Conservation (phyloP, 257 asterid species). For the Dorcoceras hygrometricum region DNA sequence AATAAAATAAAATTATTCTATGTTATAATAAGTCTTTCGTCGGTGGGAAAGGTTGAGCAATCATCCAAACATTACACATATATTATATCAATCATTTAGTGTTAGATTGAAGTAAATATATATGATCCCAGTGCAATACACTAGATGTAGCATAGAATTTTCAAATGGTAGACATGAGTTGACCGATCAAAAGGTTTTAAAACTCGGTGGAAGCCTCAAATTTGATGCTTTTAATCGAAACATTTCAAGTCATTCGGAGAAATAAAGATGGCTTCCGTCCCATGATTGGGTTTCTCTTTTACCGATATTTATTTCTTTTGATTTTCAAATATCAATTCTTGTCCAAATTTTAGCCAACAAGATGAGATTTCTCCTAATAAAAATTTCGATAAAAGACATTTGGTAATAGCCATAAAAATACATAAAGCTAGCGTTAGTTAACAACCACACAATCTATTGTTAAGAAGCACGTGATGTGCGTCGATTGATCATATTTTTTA, state of each 20-base stretch:
- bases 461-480: not conserved
- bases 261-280: not conserved
- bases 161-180: constrained; percentile 24
- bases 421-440: constrained; percentile 29
- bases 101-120: no score
- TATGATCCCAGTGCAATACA: no score
- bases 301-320: not conserved
- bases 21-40: not conserved
- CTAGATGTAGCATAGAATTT: no score
- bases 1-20: no score
- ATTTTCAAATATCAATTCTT: not conserved
- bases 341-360: not conserved
- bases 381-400: constrained; percentile 20
- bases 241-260: constrained; percentile 18
- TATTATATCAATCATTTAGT: no score
- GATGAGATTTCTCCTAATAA: not conserved
- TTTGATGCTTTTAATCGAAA: constrained; percentile 24
- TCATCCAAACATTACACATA: no score
- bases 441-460: not conserved
- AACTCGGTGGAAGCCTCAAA: constrained; percentile 23
- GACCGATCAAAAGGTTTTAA: constrained; percentile 21
- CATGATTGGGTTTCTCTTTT: no score
- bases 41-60: constrained; percentile 22
- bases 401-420: constrained; percentile 40
- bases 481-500: no score